phyloP scores from a whole-genome alignment of 306 rosid species.

The Argentina anserina region DNA sequence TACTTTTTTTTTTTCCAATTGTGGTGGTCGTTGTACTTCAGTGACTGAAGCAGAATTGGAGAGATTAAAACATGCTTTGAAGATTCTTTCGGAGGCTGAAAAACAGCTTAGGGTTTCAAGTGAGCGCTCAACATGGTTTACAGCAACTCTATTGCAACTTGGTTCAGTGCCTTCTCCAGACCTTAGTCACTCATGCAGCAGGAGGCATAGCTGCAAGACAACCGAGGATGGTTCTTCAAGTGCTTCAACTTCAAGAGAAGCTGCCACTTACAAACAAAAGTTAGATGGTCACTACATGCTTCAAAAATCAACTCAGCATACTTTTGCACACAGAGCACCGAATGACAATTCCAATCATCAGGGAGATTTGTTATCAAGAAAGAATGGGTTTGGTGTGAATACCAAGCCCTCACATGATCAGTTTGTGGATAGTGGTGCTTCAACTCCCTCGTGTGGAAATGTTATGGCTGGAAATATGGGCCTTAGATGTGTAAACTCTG shows the following conservation, averaged over 20 bases:
- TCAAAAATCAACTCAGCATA: slow-evolving; percentile 48
- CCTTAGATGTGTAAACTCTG: slow-evolving; percentile 58
- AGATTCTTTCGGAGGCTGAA: slow-evolving; percentile 94
- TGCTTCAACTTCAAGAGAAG: slow-evolving; percentile 72
- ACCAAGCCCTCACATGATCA: slow-evolving; percentile 51
- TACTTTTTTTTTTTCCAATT: background rate
- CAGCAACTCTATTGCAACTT: slow-evolving; percentile 91
- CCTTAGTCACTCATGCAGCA: slow-evolving; percentile 66
- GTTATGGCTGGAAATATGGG: slow-evolving; percentile 45
- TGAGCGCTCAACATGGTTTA: slow-evolving; percentile 97
- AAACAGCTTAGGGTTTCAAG: slow-evolving; percentile 89
- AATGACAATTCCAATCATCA: slow-evolving; percentile 44
- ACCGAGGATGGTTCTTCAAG: slow-evolving; percentile 80
- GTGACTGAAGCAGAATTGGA: slow-evolving; percentile 82
- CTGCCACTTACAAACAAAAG: slow-evolving; percentile 43
- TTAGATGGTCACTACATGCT: slow-evolving; percentile 51
- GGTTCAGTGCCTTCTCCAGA: slow-evolving; percentile 85
- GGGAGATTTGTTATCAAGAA: slow-evolving; percentile 39
- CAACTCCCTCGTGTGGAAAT: slow-evolving; percentile 56
- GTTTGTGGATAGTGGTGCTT: slow-evolving; percentile 44
- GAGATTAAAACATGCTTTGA: slow-evolving; percentile 88
- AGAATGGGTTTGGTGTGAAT: slow-evolving; percentile 40
- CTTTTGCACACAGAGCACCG: slow-evolving; percentile 40
- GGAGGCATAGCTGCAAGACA: slow-evolving; percentile 80
- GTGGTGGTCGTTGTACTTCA: slow-evolving; percentile 47